These are phyloP conservation scores for Graphilbum ipis-grandicollis DNA, from an alignment of 2,329 filamentous ascomycete species.

Conservation along the genomic window DNA sequence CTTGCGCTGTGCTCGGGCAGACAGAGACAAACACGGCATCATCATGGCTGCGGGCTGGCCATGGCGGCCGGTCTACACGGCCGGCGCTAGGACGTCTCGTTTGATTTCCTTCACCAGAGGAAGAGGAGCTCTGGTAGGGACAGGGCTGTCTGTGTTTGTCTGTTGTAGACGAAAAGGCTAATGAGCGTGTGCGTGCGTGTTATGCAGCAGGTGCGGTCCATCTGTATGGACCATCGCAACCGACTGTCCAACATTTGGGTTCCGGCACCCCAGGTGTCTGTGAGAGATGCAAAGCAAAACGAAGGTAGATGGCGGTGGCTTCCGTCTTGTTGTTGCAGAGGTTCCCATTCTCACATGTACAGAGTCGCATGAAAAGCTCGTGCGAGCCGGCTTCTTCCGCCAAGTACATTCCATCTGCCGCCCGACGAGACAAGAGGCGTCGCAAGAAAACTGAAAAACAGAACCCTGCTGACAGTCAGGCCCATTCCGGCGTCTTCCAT, in stretches of 20 bases:
- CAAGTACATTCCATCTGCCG: conserved; percentile 80
- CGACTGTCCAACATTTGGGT: conserved; percentile 64
- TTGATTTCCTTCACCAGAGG: background rate
- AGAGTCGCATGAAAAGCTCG: conserved; percentile 50
- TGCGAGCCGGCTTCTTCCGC: conserved; percentile 56
- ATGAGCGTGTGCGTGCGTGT: background rate
- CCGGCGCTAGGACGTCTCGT: background rate
- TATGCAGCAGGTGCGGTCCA: conserved; percentile 2
- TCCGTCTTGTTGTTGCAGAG: background rate
- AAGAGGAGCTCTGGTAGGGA: background rate
- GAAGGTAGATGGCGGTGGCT: conserved; percentile 24
- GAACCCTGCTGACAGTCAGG: conserved; percentile 26
- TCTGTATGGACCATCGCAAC: conserved; percentile 12
- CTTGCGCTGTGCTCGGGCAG: background rate
- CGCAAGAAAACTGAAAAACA: no score
- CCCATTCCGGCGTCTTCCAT: conserved; percentile 83
- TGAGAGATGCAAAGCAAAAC: conserved; percentile 38
- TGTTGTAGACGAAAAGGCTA: background rate
- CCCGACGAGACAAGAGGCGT: no score
- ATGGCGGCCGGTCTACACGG: background rate
- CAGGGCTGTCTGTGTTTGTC: background rate
- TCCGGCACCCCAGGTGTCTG: conserved; percentile 39
- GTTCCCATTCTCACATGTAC: conserved; percentile 3
- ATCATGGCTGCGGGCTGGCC: background rate
- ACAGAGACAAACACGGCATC: background rate